Percentiles rank a stretch among this genome's conserved stretches.
Evolutionary conservation across 148 eudicot genomes (phyloP).

Genomic region (Nepenthes mirabilis): DNA sequence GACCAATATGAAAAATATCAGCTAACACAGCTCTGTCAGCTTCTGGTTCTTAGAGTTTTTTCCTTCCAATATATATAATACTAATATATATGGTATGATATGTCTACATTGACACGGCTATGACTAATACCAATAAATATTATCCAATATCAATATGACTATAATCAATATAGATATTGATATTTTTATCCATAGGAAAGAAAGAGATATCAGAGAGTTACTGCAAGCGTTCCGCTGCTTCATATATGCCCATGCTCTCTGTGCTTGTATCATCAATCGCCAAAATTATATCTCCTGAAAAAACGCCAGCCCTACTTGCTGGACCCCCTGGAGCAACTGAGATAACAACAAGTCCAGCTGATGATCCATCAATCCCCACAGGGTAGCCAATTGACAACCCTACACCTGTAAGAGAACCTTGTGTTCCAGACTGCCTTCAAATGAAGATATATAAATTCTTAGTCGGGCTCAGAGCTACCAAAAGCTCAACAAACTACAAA

Average conservation of each 20-base stretch:
- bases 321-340: slow-evolving; percentile 92
- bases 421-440: slow-evolving; percentile 99
- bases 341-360: slow-evolving; percentile 66
- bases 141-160: too few relatives aligned
- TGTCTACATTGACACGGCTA: too few relatives aligned
- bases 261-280: slow-evolving; percentile 69
- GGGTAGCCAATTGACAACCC: slow-evolving; percentile 94
- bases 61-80: too few relatives aligned
- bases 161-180: too few relatives aligned
- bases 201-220: slow-evolving; percentile 23
- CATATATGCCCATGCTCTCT: slow-evolving; percentile 77
- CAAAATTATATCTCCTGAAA: slow-evolving; percentile 73
- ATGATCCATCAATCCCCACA: slow-evolving; percentile 33
- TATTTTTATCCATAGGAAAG: background rate
- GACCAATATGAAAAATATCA: too few relatives aligned
- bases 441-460: slow-evolving; percentile 13
- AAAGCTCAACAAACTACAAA: background rate
- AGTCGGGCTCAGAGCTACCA: background rate
- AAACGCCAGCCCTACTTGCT: slow-evolving; percentile 73
- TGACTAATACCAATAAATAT: too few relatives aligned
- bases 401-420: slow-evolving; percentile 87
- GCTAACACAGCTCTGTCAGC: too few relatives aligned
- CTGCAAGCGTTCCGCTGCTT: slow-evolving; percentile 95
- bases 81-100: too few relatives aligned
- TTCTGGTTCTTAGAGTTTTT: too few relatives aligned